These are phyloP conservation scores for Sugiyamaella grinbergsii DNA, from an alignment of 1,139 yeast species.

Conservation along the genomic window DNA sequence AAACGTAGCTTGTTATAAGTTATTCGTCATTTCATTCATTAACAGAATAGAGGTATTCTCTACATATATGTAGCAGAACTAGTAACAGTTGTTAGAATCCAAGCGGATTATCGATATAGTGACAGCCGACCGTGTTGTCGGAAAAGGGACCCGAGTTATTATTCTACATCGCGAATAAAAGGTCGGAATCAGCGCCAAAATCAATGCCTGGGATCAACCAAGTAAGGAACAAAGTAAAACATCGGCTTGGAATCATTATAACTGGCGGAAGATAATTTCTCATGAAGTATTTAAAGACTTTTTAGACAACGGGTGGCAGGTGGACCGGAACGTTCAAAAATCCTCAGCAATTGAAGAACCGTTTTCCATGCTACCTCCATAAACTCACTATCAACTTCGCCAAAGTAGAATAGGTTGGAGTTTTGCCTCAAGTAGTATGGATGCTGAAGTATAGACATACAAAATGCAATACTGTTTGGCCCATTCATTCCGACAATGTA, in stretches of 20 bases:
- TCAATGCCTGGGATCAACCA: slow-evolving; percentile 20
- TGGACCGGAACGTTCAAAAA: slow-evolving; percentile 19
- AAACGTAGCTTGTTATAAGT: no score
- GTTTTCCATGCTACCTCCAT: slow-evolving; percentile 27
- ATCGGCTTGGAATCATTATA: slow-evolving; percentile 14
- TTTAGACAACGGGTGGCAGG: slow-evolving; percentile 28
- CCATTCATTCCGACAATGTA: slow-evolving; percentile 3
- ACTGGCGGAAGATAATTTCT: slow-evolving; percentile 22
- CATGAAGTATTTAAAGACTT: slow-evolving; percentile 26
- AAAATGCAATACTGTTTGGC: slow-evolving; percentile 26
- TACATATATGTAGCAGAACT: not conserved
- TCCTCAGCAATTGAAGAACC: slow-evolving; percentile 24
- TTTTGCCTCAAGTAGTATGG: slow-evolving; percentile 30
- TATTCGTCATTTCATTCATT: no score
- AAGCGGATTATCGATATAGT: slow-evolving; percentile 1
- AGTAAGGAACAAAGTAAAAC: slow-evolving; percentile 23
- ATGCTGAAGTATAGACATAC: slow-evolving; percentile 30
- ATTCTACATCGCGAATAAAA: slow-evolving; percentile 23
- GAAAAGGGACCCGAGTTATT: slow-evolving; percentile 23
- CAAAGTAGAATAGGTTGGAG: slow-evolving; percentile 27
- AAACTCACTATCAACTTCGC: slow-evolving; percentile 21
- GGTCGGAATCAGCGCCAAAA: slow-evolving; percentile 16
- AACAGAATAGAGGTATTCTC: no score
- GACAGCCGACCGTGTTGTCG: slow-evolving; percentile 1
- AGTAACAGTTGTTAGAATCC: slow-evolving; percentile 6